Percentiles rank a stretch among this genome's conserved stretches.
Evolutionary conservation across 352 stramenopile genomes (phyloP).

Genomic region (Phytophthora chlamydospora): DNA sequence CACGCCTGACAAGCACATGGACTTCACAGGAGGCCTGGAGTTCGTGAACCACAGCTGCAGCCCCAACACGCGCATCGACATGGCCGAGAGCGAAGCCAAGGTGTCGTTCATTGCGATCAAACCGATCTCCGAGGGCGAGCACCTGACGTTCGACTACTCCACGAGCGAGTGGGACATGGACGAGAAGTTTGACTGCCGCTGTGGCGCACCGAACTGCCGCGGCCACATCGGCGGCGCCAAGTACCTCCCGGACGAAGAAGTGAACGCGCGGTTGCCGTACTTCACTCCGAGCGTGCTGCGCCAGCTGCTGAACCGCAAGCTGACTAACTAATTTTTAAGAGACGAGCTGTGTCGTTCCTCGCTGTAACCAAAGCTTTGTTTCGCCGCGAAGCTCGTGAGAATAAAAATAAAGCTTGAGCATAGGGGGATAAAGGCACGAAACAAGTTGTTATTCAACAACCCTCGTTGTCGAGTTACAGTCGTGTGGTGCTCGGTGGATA

Average conservation of each 20-base stretch:
- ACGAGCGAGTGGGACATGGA: slow-evolving; percentile 94
- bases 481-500: slow-evolving; percentile 46
- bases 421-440: slow-evolving; percentile 21
- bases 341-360: slow-evolving; percentile 1
- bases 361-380: background rate
- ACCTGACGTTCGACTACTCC: slow-evolving; percentile 89
- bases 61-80: slow-evolving; percentile 81
- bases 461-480: slow-evolving; percentile 7
- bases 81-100: slow-evolving; percentile 72
- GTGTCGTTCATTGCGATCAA: slow-evolving; percentile 84
- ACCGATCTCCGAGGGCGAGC: slow-evolving; percentile 69
- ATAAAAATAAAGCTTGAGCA: slow-evolving; percentile 14
- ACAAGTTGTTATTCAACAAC: slow-evolving; percentile 17
- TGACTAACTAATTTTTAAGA: slow-evolving; percentile 43
- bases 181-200: slow-evolving; percentile 89
- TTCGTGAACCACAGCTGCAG: slow-evolving; percentile 91
- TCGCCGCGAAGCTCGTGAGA: background rate
- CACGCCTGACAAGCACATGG: slow-evolving; percentile 77
- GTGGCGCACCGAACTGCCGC: slow-evolving; percentile 62
- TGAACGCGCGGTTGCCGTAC: slow-evolving; percentile 58
- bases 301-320: slow-evolving; percentile 61
- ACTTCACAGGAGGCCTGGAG: slow-evolving; percentile 83
- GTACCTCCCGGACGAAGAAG: slow-evolving; percentile 67
- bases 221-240: slow-evolving; percentile 84
- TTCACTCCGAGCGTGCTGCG: slow-evolving; percentile 81